Conservation (phyloP, 2,329 filamentous ascomycete species). For the Emergomyces pasteurianus region DNA sequence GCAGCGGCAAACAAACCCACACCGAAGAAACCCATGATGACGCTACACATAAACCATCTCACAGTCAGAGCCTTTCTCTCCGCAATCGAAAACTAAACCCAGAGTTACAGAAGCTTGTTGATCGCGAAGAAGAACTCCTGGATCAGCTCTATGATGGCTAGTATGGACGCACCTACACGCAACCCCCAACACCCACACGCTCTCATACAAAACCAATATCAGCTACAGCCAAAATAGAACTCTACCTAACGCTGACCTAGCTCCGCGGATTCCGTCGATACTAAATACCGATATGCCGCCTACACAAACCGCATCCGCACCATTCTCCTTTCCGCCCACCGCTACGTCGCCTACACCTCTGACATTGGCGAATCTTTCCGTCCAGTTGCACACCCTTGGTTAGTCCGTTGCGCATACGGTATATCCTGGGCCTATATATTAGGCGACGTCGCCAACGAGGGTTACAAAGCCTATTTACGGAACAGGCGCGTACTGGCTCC, state of each 20-base stretch:
- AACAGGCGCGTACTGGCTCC: constrained; percentile 70
- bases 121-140: constrained; percentile 60
- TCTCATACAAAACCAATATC: background rate
- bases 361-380: constrained; percentile 96
- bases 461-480: constrained; percentile 84
- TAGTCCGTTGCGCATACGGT: constrained; percentile 74
- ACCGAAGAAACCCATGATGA: constrained; percentile 11
- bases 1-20: constrained; percentile 23
- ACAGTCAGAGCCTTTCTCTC: constrained; percentile 20
- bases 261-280: constrained; percentile 68
- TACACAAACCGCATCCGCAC: constrained; percentile 79
- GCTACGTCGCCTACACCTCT: constrained; percentile 93
- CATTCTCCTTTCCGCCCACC: constrained; percentile 77
- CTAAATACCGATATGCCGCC: constrained; percentile 77
- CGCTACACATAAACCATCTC: constrained; percentile 29
- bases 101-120: constrained; percentile 44
- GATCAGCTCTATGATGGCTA: constrained; percentile 67
- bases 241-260: constrained; percentile 28
- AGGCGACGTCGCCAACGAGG: constrained; percentile 84
- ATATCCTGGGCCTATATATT: constrained; percentile 87
- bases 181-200: background rate
- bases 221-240: background rate
- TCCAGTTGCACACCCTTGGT: constrained; percentile 73
- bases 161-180: constrained; percentile 39
- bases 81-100: constrained; percentile 35